Evolutionary conservation across 2,329 filamentous ascomycete species (phyloP), one percentile per base, ranked within the genome.

Genomic region (Aspergillus sp.): DNA sequence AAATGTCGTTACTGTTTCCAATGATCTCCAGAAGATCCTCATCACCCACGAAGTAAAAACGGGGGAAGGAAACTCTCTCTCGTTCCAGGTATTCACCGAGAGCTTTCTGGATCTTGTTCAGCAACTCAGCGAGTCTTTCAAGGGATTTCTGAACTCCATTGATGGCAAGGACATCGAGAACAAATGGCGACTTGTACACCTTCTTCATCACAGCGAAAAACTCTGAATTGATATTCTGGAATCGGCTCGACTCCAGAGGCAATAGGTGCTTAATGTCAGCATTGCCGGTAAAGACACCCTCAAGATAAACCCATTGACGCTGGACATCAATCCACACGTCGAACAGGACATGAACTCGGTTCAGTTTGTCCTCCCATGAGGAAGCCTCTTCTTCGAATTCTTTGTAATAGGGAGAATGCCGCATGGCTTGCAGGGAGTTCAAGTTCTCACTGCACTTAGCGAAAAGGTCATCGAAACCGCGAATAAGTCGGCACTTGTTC

Each of bases 271-370:
- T 99, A 81, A 99, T 99, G 70, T 99, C 95, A 40, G 91, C 93
- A 71, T 99, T 99, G 58, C 95, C 95, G 1, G 93, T 97, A 73
- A 99, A 99, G 35, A 99, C 95, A 64, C 95, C 95, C 77, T 99
- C 96, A 5, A 99, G 85, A 73, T 99, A 99, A 7, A 99, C 95
- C 95, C 95, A 99, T 78, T 99, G 95, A 61, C 96, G 89, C 75
- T 99, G 95, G n/a, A 99, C 96, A 76, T 99, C 96, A 67, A 99
- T 99, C 96, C 96, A 99, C 15, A 99, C 93, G 73, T 99, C 95
- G 70, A 99, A 99, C 9, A 99, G 84, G 15, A 99, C 91, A 72
- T 99, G 95, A 2, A 99, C 92, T 46, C 95, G 87, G 74, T 98
- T 99, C 24, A 99, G 84, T 74, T 96, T 96, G 77, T 99, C 96